A percentile compares a stretch with the other conserved stretches of the same genome.
These are phyloP conservation scores for Rugonectria rugulosa DNA, from an alignment of 2,329 filamentous ascomycete species.

Conservation along the genomic window DNA sequence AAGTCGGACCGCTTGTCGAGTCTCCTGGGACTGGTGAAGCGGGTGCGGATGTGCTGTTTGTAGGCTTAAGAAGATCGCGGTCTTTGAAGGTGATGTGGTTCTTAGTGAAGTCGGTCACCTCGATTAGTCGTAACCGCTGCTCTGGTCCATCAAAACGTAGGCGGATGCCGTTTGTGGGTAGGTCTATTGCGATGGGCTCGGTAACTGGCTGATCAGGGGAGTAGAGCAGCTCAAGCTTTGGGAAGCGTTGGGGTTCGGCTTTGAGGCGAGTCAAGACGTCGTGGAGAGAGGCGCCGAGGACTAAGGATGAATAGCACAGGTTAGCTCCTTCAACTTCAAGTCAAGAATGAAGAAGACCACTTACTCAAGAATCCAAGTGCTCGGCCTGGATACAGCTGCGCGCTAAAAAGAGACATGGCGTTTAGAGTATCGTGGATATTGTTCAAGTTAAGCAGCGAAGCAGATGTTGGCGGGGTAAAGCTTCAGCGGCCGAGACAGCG, in stretches of 20 bases:
- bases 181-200: conserved; percentile 75
- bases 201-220: conserved; percentile 77
- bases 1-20: conserved; percentile 69
- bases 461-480: conserved; percentile 33
- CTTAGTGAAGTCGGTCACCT: conserved; percentile 89
- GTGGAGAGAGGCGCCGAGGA: conserved; percentile 89
- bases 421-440: conserved; percentile 9
- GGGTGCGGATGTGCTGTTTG: conserved; percentile 48
- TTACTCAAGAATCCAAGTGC: conserved; percentile 68
- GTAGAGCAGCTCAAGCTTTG: conserved; percentile 83
- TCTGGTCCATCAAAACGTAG: conserved; percentile 94
- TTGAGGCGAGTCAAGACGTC: conserved; percentile 89
- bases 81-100: conserved; percentile 82
- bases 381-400: conserved; percentile 71
- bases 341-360: conserved; percentile 29
- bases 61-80: conserved; percentile 77
- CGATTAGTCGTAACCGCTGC: conserved; percentile 88
- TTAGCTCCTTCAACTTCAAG: neutral
- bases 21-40: conserved; percentile 44
- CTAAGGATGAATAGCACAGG: conserved; percentile 52
- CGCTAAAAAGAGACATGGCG: conserved; percentile 59
- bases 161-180: conserved; percentile 87
- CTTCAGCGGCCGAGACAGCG: conserved; percentile 25
- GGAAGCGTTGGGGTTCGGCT: conserved; percentile 82
- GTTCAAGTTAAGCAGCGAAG: conserved; percentile 19